Evolutionary conservation across 169 alveolate genomes (phyloP).

Genomic region (Cystoisospora suis): DNA sequence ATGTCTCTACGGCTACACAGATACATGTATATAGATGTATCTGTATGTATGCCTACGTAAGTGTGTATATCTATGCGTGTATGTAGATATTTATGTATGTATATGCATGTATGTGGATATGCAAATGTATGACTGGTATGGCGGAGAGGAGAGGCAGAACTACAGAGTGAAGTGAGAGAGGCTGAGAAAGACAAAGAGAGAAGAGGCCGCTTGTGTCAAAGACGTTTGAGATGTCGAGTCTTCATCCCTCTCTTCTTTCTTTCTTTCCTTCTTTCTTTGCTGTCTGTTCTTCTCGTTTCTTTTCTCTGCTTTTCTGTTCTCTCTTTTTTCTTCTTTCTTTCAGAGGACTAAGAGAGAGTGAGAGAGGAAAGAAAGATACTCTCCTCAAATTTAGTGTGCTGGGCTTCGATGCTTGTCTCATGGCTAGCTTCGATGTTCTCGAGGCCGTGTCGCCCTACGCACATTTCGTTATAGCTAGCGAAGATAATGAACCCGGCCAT

Average conservation of each 20-base stretch:
- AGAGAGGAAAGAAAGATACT: constrained; percentile 42
- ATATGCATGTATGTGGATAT: not conserved
- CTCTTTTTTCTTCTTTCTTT: not conserved
- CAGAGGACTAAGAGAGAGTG: constrained; percentile 65
- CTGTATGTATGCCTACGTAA: not conserved
- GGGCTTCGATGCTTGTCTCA: constrained; percentile 78
- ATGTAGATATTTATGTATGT: not conserved
- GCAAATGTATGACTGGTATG: too few relatives aligned
- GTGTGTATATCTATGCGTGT: too few relatives aligned
- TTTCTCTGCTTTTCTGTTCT: not conserved
- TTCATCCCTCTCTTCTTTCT: too few relatives aligned
- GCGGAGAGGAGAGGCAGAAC: too few relatives aligned
- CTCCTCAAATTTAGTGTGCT: constrained; percentile 68
- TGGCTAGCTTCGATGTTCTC: constrained; percentile 73
- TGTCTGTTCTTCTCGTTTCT: too few relatives aligned
- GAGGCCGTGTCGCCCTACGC: constrained; percentile 73
- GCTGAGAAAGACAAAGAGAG: too few relatives aligned
- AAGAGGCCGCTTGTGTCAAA: too few relatives aligned
- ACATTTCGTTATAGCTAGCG: constrained; percentile 73
- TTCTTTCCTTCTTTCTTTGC: too few relatives aligned
- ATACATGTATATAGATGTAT: not conserved
- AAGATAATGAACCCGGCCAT: constrained; percentile 78
- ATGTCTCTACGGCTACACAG: not conserved
- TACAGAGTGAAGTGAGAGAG: too few relatives aligned
- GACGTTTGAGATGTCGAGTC: too few relatives aligned